Evolutionary conservation across 2,329 filamentous ascomycete species (phyloP), one percentile per base, ranked within the genome.

Genomic region (Microdochium nivale): DNA sequence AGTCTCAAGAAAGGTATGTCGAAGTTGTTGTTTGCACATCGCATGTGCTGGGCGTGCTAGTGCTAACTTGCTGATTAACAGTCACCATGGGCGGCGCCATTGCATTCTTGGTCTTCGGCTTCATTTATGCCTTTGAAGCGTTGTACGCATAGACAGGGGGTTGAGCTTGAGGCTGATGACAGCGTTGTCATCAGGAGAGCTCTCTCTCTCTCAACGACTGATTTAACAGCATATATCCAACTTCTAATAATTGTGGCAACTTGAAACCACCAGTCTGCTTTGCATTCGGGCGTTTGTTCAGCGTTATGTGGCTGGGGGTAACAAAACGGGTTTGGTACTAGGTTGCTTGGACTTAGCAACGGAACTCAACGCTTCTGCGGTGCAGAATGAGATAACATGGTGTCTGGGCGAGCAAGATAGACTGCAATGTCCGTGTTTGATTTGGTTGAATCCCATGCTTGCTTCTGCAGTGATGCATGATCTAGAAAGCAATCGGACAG

Each of bases 1-100:
- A 97, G 92, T 74, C 83, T 99, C 73, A 87, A 90, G 79, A 88
- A 95, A 76, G 90, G 92, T 96, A 81, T 79, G 90, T 86, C 44
- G 19, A 24, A 10, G 23, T 3, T 55, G 48, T 32, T 30, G 11
- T 19, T 40, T 37, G 11, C 3, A 37, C 40, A 21, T 44, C 14
- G 5, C 19, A 21, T 21, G 40, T 11, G 16, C 13, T 7, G 23
- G 8, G 7, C n/a, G 40, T 7, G 21, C 9, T 19, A 44, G 21
- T 44, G 9, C 16, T 21, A 13, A 44, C 16, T 19, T 44, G 19
- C 16, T 19, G 16, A 23, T 44, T 11, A 44, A 37, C 56, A 96
- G 94, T 97, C 33, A 97, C 92, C 30, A 78, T 97, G 49, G 92
- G 94, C 56, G 94, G 94, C 54, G 92, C 94, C 8, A 72, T 87